phyloP scores from a whole-genome alignment of 768 basidiomycete species.

The Podaxis carcinomalis region DNA sequence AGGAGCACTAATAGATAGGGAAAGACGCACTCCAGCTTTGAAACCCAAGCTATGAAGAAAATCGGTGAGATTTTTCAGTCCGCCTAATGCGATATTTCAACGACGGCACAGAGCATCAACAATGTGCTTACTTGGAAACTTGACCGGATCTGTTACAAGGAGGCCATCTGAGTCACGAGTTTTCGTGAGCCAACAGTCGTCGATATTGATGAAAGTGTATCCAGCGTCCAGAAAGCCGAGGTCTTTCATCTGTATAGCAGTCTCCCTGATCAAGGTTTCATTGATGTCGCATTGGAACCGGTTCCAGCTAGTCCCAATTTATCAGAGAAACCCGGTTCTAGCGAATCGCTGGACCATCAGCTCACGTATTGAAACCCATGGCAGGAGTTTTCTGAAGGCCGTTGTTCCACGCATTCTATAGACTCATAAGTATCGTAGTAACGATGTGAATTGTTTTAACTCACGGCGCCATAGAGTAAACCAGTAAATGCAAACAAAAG shows the following conservation, averaged over 20 bases:
- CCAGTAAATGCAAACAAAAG: not conserved
- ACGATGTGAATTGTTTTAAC: not conserved
- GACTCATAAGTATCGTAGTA: not conserved
- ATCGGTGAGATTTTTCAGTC: slow-evolving; percentile 21
- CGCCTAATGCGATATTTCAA: not conserved
- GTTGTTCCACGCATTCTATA: slow-evolving; percentile 18
- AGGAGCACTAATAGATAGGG: not conserved
- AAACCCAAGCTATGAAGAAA: slow-evolving; percentile 21
- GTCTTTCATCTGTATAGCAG: slow-evolving; percentile 19
- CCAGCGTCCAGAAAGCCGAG: slow-evolving; percentile 21
- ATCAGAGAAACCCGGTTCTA: not conserved
- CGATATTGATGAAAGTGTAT: slow-evolving; percentile 22
- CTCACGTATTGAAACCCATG: slow-evolving; percentile 24
- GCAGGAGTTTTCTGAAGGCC: slow-evolving; percentile 18
- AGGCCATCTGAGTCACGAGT: slow-evolving; percentile 16
- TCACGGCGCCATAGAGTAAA: not conserved
- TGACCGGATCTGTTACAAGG: slow-evolving; percentile 17
- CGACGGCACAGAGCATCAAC: no score
- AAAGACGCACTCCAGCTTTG: slow-evolving; percentile 20
- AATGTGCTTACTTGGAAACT: slow-evolving; percentile 17
- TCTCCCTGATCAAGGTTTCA: slow-evolving; percentile 19
- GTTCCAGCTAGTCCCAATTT: slow-evolving; percentile 16
- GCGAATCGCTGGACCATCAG: not conserved
- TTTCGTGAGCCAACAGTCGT: slow-evolving; percentile 23
- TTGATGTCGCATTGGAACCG: slow-evolving; percentile 22